Base-by-base conservation (phyloP, 441 rosid species). In the Rhodomyrtus psidioides region DNA sequence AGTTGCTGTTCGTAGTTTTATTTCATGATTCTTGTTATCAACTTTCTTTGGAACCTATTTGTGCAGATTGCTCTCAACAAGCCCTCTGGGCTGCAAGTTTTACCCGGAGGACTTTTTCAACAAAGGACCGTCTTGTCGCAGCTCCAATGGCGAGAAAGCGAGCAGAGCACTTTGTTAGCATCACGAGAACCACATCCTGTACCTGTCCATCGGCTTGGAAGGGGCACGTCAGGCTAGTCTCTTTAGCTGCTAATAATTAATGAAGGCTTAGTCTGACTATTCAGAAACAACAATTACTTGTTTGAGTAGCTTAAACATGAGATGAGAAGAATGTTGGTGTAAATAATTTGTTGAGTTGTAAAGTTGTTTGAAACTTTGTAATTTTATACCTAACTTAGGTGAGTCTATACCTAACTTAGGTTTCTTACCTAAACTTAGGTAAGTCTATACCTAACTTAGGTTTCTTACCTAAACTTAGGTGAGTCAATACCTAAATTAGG, bases 61-160 rank as follows among this genome's bases (percentile, higher is more conserved):
- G 49, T 87, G 84, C 90, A 96, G 98, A 93, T 95, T 88, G 98
- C 96, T 90, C 86, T 97, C 84, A 96, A 93, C 92, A 94, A 96
- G 93, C 99, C 98, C 86, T 94, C 98, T 81, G 96, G 97, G 81
- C 93, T 96, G 89, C 99, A 96, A 93, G 99, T 97, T 83, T 91
- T 95, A 90, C 96, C 98, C 16, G 98, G 98, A 56, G 99, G 99
- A 26, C 96, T 94, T 89, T 95, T 95, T 88, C 99, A 97, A 92
- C 98, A 97, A 87, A 89, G 96, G 59, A 97, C 96, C 58, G 93
- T 95, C 90, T 90, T 97, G 87, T 93, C 92, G 58, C 98, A 95
- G 83, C 96, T 97, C 82, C 94, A 92, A 23, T 94, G 98, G 99
- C 85, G 90, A 87, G 90, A 83, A 60, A 87, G 92, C 86, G 84